Evolutionary conservation across 805 yeast genomes (phyloP).

Genomic region (Candida maltosa): DNA sequence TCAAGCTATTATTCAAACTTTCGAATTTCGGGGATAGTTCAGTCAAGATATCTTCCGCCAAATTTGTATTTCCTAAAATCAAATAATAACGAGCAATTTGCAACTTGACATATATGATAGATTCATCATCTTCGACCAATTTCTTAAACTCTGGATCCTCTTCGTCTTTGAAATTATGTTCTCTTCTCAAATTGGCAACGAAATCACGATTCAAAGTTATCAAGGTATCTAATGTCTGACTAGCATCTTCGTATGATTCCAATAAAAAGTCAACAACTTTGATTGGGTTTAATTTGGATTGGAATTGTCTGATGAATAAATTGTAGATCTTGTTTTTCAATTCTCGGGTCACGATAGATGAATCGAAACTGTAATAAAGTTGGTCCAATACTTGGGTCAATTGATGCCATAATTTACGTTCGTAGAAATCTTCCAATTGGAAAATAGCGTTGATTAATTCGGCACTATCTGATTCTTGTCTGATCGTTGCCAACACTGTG

Average conservation of each 20-base stretch:
- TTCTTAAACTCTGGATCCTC: constrained; percentile 18
- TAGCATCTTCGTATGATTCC: constrained; percentile 34
- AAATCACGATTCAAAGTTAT: constrained; percentile 28
- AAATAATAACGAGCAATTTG: constrained; percentile 76
- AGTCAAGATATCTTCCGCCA: constrained; percentile 69
- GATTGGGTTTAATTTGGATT: constrained; percentile 72
- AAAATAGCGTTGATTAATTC: constrained; percentile 61
- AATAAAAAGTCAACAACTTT: constrained; percentile 75
- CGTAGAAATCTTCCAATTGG: constrained; percentile 79
- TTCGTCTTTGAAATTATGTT: constrained; percentile 24
- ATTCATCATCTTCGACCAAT: constrained; percentile 51
- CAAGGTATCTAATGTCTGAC: constrained; percentile 34
- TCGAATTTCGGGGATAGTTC: constrained; percentile 58
- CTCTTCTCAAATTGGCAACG: constrained; percentile 23
- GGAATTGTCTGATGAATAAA: constrained; percentile 64
- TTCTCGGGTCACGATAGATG: constrained; percentile 44
- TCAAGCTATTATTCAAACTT: constrained; percentile 26
- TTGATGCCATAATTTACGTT: constrained; percentile 93
- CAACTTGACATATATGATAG: constrained; percentile 42
- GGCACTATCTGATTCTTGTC: constrained; percentile 55
- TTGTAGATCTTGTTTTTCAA: constrained; percentile 67
- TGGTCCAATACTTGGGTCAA: constrained; percentile 64
- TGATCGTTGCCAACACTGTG: constrained; percentile 53
- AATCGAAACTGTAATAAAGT: constrained; percentile 45
- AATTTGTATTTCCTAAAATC: constrained; percentile 46